phyloP scores from a whole-genome alignment of 805 yeast species.

The Ogataea henricii region DNA sequence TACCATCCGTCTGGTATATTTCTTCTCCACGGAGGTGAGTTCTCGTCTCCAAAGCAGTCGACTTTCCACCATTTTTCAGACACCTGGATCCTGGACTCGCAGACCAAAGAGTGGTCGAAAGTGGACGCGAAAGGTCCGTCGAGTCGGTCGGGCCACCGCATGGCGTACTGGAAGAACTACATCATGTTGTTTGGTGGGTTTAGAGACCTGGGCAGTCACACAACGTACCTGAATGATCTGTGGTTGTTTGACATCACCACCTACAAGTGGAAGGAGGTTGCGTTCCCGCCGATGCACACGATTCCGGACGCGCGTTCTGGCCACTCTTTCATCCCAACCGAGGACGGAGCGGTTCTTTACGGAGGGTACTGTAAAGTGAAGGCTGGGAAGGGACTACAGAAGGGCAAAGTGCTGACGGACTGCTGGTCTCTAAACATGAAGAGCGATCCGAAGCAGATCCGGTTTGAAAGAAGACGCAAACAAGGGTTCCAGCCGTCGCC shows the following conservation, averaged over 20 bases:
- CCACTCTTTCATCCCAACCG: slow-evolving; percentile 77
- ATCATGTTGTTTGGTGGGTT: slow-evolving; percentile 89
- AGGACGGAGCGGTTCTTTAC: slow-evolving; percentile 81
- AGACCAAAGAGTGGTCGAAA: slow-evolving; percentile 86
- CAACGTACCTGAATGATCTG: slow-evolving; percentile 80
- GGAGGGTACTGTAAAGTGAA: slow-evolving; percentile 96
- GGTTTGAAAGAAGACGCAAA: slow-evolving; percentile 89
- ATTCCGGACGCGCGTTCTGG: slow-evolving; percentile 93
- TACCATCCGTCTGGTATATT: slow-evolving; percentile 89
- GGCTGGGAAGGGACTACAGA: slow-evolving; percentile 83
- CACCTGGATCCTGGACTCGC: slow-evolving; percentile 89
- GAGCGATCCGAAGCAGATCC: slow-evolving; percentile 67
- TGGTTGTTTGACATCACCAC: slow-evolving; percentile 92
- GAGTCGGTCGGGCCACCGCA: slow-evolving; percentile 89
- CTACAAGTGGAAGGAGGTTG: slow-evolving; percentile 89
- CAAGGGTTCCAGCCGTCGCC: slow-evolving; percentile 91
- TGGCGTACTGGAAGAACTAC: slow-evolving; percentile 90
- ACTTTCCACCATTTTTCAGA: slow-evolving; percentile 96
- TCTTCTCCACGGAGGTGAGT: slow-evolving; percentile 93
- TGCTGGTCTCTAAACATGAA: slow-evolving; percentile 89
- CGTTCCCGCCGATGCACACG: slow-evolving; percentile 77
- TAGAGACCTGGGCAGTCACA: slow-evolving; percentile 80
- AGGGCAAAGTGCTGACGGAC: slow-evolving; percentile 87
- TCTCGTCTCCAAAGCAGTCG: slow-evolving; percentile 92
- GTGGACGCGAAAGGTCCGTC: slow-evolving; percentile 78